These are phyloP conservation scores for Candida vaughaniae DNA, from an alignment of 805 yeast species.

Conservation along the genomic window DNA sequence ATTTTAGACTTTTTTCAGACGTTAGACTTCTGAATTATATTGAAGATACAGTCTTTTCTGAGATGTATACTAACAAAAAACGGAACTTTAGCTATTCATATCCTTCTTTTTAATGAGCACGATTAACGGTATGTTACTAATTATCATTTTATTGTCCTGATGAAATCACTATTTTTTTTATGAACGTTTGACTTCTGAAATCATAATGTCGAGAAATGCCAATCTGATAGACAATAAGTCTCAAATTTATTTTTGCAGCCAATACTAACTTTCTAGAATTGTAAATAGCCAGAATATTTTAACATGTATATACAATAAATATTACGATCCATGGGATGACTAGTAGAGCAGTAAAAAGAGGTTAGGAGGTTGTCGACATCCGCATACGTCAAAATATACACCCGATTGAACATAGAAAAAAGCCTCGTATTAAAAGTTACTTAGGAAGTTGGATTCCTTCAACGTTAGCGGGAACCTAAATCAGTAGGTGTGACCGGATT, in stretches of 20 bases:
- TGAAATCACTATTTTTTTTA: slow-evolving; percentile 21
- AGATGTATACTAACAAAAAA: slow-evolving; percentile 9
- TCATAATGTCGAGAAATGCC: slow-evolving; percentile 22
- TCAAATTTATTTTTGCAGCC: not conserved
- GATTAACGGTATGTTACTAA: slow-evolving; percentile 9
- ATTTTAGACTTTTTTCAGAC: slow-evolving; percentile 13
- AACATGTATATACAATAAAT: no score
- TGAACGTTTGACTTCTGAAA: slow-evolving; percentile 32
- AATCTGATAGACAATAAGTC: slow-evolving; percentile 8
- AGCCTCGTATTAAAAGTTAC: no score
- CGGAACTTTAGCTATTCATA: not conserved
- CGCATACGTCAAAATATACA: no score
- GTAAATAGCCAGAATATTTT: no score
- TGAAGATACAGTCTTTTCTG: slow-evolving; percentile 16
- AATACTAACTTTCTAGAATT: no score
- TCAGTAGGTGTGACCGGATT: no score
- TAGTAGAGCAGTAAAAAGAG: no score
- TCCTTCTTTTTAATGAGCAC: not conserved
- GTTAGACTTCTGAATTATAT: slow-evolving; percentile 17
- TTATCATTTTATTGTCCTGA: slow-evolving; percentile 13
- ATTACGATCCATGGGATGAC: no score
- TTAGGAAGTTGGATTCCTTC: no score
- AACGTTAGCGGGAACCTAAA: no score
- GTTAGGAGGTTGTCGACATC: no score
- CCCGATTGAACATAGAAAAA: no score